These are phyloP conservation scores for Suillus occidentalis DNA, from an alignment of 768 basidiomycete genomes.

Conservation along the genomic window DNA sequence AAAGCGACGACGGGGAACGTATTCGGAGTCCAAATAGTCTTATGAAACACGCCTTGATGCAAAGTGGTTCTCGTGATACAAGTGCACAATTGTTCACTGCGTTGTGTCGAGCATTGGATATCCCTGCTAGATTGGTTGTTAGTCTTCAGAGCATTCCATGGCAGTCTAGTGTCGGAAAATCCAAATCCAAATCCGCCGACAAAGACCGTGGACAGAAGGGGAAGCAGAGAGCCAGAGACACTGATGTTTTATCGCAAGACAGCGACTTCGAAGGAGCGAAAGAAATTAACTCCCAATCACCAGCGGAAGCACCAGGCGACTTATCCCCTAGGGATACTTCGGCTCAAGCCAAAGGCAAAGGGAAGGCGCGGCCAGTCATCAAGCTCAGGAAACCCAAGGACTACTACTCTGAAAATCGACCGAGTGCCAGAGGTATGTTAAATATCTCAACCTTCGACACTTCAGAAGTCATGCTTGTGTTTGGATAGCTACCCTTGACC, in stretches of 20 bases:
- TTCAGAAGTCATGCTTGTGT: constrained; percentile 8
- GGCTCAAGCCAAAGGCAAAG: constrained; percentile 54
- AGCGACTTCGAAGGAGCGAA: constrained; percentile 39
- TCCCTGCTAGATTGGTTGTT: constrained; percentile 85
- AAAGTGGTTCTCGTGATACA: constrained; percentile 77
- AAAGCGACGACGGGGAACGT: constrained; percentile 53
- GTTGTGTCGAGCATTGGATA: constrained; percentile 79
- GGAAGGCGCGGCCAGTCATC: constrained; percentile 54
- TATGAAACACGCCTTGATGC: constrained; percentile 90
- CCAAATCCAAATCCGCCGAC: constrained; percentile 45
- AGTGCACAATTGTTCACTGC: constrained; percentile 92
- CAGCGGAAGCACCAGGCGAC: not conserved
- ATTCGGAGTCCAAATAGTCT: constrained; percentile 81
- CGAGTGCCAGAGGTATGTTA: constrained; percentile 25
- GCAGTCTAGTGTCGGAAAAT: constrained; percentile 67
- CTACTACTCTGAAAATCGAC: constrained; percentile 46
- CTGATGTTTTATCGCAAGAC: constrained; percentile 31
- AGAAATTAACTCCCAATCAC: not conserved
- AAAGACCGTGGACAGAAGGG: constrained; percentile 24
- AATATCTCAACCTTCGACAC: not conserved
- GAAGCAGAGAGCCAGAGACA: constrained; percentile 14
- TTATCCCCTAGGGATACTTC: constrained; percentile 13
- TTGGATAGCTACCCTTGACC: constrained; percentile 42
- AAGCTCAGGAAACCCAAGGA: constrained; percentile 57
- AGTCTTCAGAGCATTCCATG: constrained; percentile 93